Evolutionary conservation across 2,329 filamentous ascomycete genomes (phyloP), one percentile per base, ranked within the genome.

Genomic region (Verticillium nubilum): DNA sequence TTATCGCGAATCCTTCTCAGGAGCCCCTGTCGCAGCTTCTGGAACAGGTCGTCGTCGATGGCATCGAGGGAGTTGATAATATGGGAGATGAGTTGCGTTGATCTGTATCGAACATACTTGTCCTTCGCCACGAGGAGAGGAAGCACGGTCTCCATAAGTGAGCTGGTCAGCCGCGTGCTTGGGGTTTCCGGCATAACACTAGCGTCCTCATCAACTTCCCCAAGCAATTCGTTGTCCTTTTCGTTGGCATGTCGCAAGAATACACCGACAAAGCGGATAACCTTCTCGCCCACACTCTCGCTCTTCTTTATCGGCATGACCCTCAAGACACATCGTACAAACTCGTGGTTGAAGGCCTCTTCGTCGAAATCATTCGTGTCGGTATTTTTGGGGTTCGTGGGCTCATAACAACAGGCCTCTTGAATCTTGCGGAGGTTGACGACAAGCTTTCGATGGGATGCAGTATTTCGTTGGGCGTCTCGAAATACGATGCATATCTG

Each of bases 51-150:
- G 70, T 97, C 92, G 68, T 98, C 95, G 67, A 98, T 91, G 2
- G 91, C 88, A 63, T 96, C 91, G 27, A 99, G 81, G 13, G 90
- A 95, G 75, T 97, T 97, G 75, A 99, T 89, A 63, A 97, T 87
- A 71, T 97, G 91, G 2, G 92, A 90, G 58, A 96, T 86, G 57
- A 97, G 85, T 71, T 99, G 95, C 0, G 94, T 96, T 4, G 92
- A 86, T 60, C 95, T 84, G 74, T 92, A 99, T 60, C 95, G 86
- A 54, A 98, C 89, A 61, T 89, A 89, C 74, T 97, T 98, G 75
- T 99, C 95, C 75, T 97, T 98, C 52, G 90, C 86, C 10, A 83
- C 83, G 61, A 97, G 80, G n/a, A 97, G 77, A 5, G 90, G 89
- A 3, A 96, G 78, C 23, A 95, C 76, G 6, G 86, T 82, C 58